A percentile compares a stretch with the other conserved stretches of the same genome.
Conservation (phyloP, 2,329 filamentous ascomycete species). For the Ophioceras dolichostomum region DNA sequence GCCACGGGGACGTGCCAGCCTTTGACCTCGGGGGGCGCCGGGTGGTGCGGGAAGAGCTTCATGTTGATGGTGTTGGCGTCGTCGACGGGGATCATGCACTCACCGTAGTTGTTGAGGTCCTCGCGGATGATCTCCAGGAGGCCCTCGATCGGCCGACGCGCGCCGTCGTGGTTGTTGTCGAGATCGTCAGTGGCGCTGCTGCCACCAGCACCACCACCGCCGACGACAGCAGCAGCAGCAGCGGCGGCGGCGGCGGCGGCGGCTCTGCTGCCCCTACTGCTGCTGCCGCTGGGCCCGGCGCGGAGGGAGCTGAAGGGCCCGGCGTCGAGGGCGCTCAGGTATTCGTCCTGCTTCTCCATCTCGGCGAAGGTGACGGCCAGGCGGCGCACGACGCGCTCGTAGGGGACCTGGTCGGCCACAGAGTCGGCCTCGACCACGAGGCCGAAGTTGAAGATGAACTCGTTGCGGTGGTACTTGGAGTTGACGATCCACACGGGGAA, state of each 20-base stretch:
- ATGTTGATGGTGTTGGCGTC: constrained; percentile 92
- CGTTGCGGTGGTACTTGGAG: constrained; percentile 75
- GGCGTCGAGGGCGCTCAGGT: constrained; percentile 41
- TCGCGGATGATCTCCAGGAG: constrained; percentile 71
- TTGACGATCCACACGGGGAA: constrained; percentile 82
- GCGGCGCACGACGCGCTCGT: constrained; percentile 75
- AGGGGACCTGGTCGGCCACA: constrained; percentile 58
- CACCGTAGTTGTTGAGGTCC: constrained; percentile 91
- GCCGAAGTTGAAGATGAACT: constrained; percentile 98
- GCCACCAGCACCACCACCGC: constrained; percentile 7
- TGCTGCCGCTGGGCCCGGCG: constrained; percentile 31
- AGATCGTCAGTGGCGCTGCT: too few species aligned
- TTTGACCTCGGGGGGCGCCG: constrained; percentile 63
- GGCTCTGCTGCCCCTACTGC: constrained; percentile 36
- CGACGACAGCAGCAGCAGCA: constrained; percentile 21
- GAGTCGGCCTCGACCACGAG: constrained; percentile 35
- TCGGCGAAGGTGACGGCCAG: constrained; percentile 76
- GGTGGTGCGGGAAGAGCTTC: constrained; percentile 81
- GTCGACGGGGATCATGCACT: constrained; percentile 97
- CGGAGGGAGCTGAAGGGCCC: not conserved
- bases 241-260: constrained; percentile 25
- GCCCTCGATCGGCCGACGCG: constrained; percentile 63
- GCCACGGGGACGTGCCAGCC: constrained; percentile 84
- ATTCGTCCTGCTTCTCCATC: constrained; percentile 83
- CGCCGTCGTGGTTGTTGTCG: constrained; percentile 15